Conservation (phyloP, 2,329 filamentous ascomycete species). For the Phialocephala sp. region DNA sequence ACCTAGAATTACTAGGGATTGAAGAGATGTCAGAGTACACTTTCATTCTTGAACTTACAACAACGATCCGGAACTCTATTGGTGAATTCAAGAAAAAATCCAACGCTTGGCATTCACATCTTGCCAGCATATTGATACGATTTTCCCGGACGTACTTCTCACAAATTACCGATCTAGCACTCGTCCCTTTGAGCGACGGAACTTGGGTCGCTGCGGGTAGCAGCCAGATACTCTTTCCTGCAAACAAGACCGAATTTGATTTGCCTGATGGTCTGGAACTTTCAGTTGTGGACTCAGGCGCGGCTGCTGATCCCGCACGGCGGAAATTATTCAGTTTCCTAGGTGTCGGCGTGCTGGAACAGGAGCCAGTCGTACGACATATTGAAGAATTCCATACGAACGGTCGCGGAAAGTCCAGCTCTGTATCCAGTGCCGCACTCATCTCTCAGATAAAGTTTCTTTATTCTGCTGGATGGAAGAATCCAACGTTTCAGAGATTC, state of each 20-base stretch:
- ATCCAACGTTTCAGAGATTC: slow-evolving; percentile 18
- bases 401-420: neutral
- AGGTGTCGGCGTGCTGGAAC: slow-evolving; percentile 15
- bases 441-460: slow-evolving; percentile 22
- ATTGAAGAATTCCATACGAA: slow-evolving; percentile 16
- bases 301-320: slow-evolving; percentile 7
- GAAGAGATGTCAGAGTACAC: neutral
- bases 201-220: neutral
- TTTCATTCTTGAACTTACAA: neutral
- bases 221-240: slow-evolving; percentile 10
- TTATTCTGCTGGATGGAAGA: slow-evolving; percentile 18
- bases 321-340: slow-evolving; percentile 11
- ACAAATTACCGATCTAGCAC: neutral
- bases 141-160: neutral
- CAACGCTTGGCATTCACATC: slow-evolving; percentile 19
- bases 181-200: slow-evolving; percentile 10
- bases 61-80: neutral
- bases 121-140: slow-evolving; percentile 15
- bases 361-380: slow-evolving; percentile 18
- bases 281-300: neutral
- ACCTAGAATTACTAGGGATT: slow-evolving; percentile 6
- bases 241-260: neutral
- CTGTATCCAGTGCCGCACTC: slow-evolving; percentile 10
- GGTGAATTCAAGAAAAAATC: slow-evolving; percentile 12
- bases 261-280: slow-evolving; percentile 10